phyloP scores from a whole-genome alignment of 2,329 filamentous ascomycete species.

The Sclerotinia borealis region DNA sequence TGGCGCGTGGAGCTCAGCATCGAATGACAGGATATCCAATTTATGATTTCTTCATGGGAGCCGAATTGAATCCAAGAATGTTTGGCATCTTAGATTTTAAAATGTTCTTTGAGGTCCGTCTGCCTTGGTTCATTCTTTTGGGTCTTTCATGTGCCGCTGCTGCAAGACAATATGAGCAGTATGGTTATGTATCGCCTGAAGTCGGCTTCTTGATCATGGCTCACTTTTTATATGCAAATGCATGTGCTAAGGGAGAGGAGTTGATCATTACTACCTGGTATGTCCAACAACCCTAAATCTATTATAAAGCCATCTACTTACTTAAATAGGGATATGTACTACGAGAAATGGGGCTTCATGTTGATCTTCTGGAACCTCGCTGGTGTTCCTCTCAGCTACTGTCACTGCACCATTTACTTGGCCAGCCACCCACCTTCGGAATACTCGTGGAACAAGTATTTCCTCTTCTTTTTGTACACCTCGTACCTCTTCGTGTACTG shows the following conservation, averaged over 20 bases:
- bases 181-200: constrained; percentile 82
- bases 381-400: constrained; percentile 83
- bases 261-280: constrained; percentile 81
- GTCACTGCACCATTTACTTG: constrained; percentile 85
- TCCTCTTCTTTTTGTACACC: constrained; percentile 57
- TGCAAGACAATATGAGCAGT: constrained; percentile 74
- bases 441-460: constrained; percentile 70
- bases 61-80: constrained; percentile 80
- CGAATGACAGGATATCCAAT: constrained; percentile 81
- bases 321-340: constrained; percentile 72
- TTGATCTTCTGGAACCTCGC: constrained; percentile 95
- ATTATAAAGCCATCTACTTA: background rate
- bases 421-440: constrained; percentile 71
- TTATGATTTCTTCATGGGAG: constrained; percentile 90
- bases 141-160: constrained; percentile 71
- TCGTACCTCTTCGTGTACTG: constrained; percentile 82
- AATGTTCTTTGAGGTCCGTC: constrained; percentile 91
- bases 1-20: constrained; percentile 74
- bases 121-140: constrained; percentile 89
- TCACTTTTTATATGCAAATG: constrained; percentile 87
- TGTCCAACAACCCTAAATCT: background rate
- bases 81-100: constrained; percentile 83
- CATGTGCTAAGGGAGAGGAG: constrained; percentile 87
- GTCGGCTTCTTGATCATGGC: constrained; percentile 80
- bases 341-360: constrained; percentile 95